Percentiles rank a stretch among this genome's conserved stretches.
Evolutionary conservation across 1,284 basidiomycete species (phyloP).

Genomic region (Cryptococcus sp.): DNA sequence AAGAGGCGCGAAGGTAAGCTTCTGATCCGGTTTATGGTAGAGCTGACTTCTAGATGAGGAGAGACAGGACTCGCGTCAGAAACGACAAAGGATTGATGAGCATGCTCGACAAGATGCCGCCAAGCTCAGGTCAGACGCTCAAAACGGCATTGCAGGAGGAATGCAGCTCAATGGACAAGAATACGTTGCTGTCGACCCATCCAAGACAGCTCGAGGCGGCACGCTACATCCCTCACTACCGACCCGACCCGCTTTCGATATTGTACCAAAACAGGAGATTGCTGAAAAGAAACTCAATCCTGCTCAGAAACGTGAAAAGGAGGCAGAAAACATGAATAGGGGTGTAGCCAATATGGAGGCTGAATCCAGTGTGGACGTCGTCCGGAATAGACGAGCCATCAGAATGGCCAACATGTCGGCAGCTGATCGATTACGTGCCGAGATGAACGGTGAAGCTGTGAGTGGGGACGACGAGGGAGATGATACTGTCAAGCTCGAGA

Average conservation of each 20-base stretch:
- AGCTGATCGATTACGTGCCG: conserved; percentile 87
- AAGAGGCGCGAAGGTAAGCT: conserved; percentile 80
- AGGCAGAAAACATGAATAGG: conserved; percentile 7
- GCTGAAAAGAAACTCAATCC: conserved; percentile 22
- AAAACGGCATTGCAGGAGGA: conserved; percentile 22
- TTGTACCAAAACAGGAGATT: conserved; percentile 57
- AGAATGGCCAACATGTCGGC: conserved; percentile 95
- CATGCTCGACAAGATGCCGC: conserved; percentile 53
- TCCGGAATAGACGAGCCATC: conserved; percentile 79
- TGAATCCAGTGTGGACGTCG: conserved; percentile 78
- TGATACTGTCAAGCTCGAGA: conserved; percentile 15
- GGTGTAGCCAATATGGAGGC: conserved; percentile 50
- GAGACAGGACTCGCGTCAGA: conserved; percentile 81
- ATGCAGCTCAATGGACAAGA: conserved; percentile 48
- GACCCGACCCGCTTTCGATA: conserved; percentile 56
- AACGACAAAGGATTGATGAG: conserved; percentile 77
- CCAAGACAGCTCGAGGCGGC: conserved; percentile 32
- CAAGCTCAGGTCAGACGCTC: conserved; percentile 17
- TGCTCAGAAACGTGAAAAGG: conserved; percentile 1
- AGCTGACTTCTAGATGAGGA: conserved; percentile 66
- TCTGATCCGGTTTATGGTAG: not conserved
- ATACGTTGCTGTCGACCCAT: conserved; percentile 42
- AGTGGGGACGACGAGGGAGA: conserved; percentile 11
- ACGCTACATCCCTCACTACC: conserved; percentile 55
- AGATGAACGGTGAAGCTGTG: conserved; percentile 59